A percentile compares a stretch with the other conserved stretches of the same genome.
Evolutionary conservation across 176 grass and related monocot species (phyloP).

Genomic region (Typha latifolia): DNA sequence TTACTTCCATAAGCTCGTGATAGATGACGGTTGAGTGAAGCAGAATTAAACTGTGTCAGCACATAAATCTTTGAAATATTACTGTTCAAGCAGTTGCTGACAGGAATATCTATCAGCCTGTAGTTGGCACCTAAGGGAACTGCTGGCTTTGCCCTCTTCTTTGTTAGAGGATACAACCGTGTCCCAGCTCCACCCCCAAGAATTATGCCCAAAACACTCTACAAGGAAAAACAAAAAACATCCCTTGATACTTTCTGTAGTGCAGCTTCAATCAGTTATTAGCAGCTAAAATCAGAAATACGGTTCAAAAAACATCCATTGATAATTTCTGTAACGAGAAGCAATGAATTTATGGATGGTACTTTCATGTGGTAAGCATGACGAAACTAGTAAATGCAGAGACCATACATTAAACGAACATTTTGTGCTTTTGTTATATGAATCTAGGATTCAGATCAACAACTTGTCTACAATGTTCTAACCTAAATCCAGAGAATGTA

Average conservation of each 20-base stretch:
- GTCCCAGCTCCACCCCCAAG: constrained; percentile 90
- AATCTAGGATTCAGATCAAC: too few relatives aligned
- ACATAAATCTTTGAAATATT: constrained; percentile 94
- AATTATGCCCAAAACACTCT: constrained; percentile 99
- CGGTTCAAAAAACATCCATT: not conserved
- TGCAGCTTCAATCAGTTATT: not conserved
- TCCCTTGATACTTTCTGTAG: not conserved
- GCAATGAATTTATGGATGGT: too few relatives aligned
- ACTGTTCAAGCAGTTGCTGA: constrained; percentile 96
- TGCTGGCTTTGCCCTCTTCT: constrained; percentile 93
- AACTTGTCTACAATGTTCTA: too few relatives aligned
- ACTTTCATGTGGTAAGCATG: too few relatives aligned
- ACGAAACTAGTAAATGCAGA: too few relatives aligned
- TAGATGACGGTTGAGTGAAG: constrained; percentile 83
- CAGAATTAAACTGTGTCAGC: constrained; percentile 90
- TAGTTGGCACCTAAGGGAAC: constrained; percentile 93
- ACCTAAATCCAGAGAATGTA: not conserved
- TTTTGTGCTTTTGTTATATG: too few relatives aligned
- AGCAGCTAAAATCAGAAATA: not conserved
- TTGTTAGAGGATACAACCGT: constrained; percentile 82
- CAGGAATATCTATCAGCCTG: constrained; percentile 89
- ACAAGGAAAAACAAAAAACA: not conserved
- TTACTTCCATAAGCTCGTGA: constrained; percentile 85
- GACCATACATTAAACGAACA: too few relatives aligned
- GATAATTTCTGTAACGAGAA: too few relatives aligned